Evolutionary conservation across 352 stramenopile species (phyloP), one percentile per base, ranked within the genome.

Genomic region (Pseudoperonospora humuli): DNA sequence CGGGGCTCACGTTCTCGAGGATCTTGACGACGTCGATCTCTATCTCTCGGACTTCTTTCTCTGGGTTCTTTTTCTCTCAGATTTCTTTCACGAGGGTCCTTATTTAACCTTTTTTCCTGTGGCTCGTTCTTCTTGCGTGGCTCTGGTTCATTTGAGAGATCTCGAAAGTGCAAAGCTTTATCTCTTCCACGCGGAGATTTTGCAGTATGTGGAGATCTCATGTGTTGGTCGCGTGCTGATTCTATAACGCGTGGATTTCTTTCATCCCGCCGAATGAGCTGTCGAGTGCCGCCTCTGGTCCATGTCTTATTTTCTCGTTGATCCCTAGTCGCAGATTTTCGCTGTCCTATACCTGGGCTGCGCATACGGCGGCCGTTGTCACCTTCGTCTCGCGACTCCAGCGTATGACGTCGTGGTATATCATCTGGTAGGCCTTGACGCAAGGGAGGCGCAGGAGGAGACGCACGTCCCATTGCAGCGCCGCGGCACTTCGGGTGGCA

Each of bases 401-500:
- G 29, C 28, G 52, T 59, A 39, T 62, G 46, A 20, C 52, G 45
- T 39, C 57, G 31, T 5, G 32, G 27, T n/a, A 49, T 40, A 34
- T 64, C 44, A 1, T 49, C 39, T 3, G 50, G 55, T 14, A 58
- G 17, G 13, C 50, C 37, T 8, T 39, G 48, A 35, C 42, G 26
- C 8, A 5, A 11, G 21, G 36, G n/a, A n/a, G 34, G 18, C n/a
- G n/a, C n/a, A 14, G 43, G 39, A 5, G 54, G 54, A 17, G 40
- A 41, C 11, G 39, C 39, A 2, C 56, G 43, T 7, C 50, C 55
- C 24, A 29, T 41, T 6, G 39, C 44, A 5, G 34, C 34, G 23
- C 21, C 43, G 19, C 67, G 50, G 49, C 76, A 85, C 33, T 52
- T 55, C 2, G 76, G 74, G 32, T 75, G 82, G 55, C 79, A 92